Percentiles rank a stretch among this genome's conserved stretches.
Conservation (phyloP, 2,329 filamentous ascomycete genomes). For the Neoarthrinium moseri region DNA sequence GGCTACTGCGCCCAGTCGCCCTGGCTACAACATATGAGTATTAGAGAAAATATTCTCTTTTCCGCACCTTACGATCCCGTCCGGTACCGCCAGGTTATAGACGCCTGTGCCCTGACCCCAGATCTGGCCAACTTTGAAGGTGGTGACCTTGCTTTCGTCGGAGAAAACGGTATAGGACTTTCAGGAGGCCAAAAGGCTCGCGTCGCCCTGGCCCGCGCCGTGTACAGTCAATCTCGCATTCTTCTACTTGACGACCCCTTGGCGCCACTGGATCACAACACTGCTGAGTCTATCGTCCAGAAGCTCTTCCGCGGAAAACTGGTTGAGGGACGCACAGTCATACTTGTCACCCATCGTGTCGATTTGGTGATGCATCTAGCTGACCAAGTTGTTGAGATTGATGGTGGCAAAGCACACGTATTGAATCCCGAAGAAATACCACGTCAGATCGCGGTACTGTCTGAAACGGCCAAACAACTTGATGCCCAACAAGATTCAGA, state of each 20-base stretch:
- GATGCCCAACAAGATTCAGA: conserved; percentile 31
- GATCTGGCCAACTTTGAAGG: conserved; percentile 56
- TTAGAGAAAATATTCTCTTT: conserved; percentile 64
- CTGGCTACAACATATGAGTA: conserved; percentile 65
- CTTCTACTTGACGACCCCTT: conserved; percentile 63
- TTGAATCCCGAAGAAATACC: conserved; percentile 45
- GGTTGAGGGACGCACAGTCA: conserved; percentile 62
- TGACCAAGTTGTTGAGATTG: conserved; percentile 70
- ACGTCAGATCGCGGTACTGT: conserved; percentile 27
- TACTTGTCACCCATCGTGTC: conserved; percentile 81
- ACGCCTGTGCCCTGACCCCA: conserved; percentile 57
- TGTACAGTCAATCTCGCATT: conserved; percentile 58
- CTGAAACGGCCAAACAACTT: conserved; percentile 21
- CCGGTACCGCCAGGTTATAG: conserved; percentile 59
- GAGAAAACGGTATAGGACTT: conserved; percentile 61
- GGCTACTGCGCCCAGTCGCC: conserved; percentile 60
- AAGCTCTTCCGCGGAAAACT: conserved; percentile 60
- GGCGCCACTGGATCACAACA: conserved; percentile 62
- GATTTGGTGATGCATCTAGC: conserved; percentile 74
- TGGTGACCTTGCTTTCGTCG: conserved; percentile 58
- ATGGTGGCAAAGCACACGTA: conserved; percentile 55
- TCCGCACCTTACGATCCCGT: conserved; percentile 52
- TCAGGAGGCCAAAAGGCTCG: conserved; percentile 64
- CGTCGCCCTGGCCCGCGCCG: conserved; percentile 60
- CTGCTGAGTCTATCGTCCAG: conserved; percentile 60